Evolutionary conservation across 768 basidiomycete species (phyloP), one percentile per base, ranked within the genome.

Genomic region (Cystobasidium ongulense): DNA sequence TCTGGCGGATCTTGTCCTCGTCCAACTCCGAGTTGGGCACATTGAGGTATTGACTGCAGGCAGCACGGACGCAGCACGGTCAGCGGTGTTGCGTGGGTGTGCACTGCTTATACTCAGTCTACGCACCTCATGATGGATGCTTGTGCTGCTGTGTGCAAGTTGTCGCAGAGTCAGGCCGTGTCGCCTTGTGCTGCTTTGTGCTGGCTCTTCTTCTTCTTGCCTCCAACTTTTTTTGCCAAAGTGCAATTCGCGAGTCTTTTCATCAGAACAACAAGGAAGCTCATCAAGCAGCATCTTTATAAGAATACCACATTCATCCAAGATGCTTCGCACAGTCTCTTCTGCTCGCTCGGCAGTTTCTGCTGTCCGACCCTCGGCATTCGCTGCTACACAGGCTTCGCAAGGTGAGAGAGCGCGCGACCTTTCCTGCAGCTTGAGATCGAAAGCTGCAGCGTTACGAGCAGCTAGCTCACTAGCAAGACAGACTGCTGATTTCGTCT

Each of bases 1-100:
- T 84, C 79, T 92, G 90, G 72, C 92, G 89, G 62, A 98, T 85
- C 83, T 98, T 93, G 11, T 92, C 91, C 82, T 98, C 96, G 81
- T 97, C 93, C 72, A 98, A 86, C 84, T 98, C 96, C 50, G 94
- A 96, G 81, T 94, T 96, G 70, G 93, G 91, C 73, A 93, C 89
- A 81, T 94, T 91, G 75, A 91, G 90, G 84, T 93, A 96, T 87
- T 98, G 93, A 85, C 94, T 97, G 80, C 80, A 74, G 25, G 39
- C 38, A 29, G 63, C 18, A 27, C 10, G 23, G 31, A n/a, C 10
- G 17, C 7, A 46, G 8, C 35, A 4, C 5, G 15, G 8, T 27
- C 33, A 27, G 27, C 25, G 29, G 35, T 18, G 13, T 5, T 11
- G 7, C 18, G 15, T 23, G 33, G n/a, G 27, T n/a, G n/a, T n/a